Conservation (phyloP, 2,329 filamentous ascomycete species). For the Botrytis cinerea region DNA sequence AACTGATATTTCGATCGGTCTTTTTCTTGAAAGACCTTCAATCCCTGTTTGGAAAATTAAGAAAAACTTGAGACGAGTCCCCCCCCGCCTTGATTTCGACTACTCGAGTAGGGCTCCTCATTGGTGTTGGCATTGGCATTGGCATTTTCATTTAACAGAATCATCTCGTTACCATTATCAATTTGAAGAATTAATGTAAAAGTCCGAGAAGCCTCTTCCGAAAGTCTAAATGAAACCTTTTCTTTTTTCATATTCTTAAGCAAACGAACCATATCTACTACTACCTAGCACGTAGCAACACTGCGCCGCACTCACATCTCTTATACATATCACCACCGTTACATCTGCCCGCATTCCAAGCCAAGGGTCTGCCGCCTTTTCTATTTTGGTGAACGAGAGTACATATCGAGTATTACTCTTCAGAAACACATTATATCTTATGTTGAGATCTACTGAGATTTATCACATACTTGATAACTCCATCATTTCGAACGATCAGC, state of each 20-base stretch:
- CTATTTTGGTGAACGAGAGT: slow-evolving; percentile 17
- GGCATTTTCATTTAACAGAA: neutral
- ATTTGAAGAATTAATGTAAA: slow-evolving; percentile 15
- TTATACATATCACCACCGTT: slow-evolving; percentile 4
- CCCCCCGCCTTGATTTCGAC: slow-evolving; percentile 11
- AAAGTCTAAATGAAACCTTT: neutral
- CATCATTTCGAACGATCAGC: neutral
- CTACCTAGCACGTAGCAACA: neutral
- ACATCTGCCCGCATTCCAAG: slow-evolving; percentile 14
- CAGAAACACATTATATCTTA: neutral
- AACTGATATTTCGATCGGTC: slow-evolving; percentile 13
- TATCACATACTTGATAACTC: neutral
- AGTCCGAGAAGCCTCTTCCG: neutral
- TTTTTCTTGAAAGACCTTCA: neutral
- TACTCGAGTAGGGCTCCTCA: slow-evolving; percentile 11
- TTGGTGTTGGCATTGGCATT: neutral
- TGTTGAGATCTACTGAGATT: slow-evolving; percentile 6
- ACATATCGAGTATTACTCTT: neutral
- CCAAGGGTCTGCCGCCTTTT: slow-evolving; percentile 16
- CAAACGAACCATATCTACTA: neutral
- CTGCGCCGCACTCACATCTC: slow-evolving; percentile 4
- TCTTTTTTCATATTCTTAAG: neutral
- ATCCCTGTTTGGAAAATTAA: neutral
- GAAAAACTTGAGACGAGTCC: slow-evolving; percentile 2
- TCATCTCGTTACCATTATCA: neutral